Evolutionary conservation across 805 yeast genomes (phyloP), one percentile per base, ranked within the genome.

Genomic region (Henningerozyma blattae): DNA sequence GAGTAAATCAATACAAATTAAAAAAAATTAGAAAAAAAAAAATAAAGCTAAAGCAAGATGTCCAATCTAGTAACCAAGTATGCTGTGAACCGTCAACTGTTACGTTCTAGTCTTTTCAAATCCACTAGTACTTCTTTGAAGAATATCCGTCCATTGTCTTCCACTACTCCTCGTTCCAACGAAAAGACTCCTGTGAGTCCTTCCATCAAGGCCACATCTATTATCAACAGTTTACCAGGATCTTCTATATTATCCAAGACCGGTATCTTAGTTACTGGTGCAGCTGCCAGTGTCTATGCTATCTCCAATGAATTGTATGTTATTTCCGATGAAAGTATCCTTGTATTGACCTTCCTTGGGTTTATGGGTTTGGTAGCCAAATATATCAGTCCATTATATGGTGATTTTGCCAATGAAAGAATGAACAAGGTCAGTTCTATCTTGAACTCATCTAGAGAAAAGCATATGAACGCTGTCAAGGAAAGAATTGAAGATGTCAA

Each of bases 261-360:
- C 42, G 95, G 96, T 57, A 72, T 87, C 56, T 69, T 91, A 54
- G 95, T 95, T 53, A 87, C 98, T 35, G 74, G 89, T 41, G 75
- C 95, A 41, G 96, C 96, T 42, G 97, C 94, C 37, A 77, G 94
- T 40, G 62, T 89, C 48, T 91, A 86, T 66, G 95, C 95, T 46
- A 78, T 91, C 58, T 81, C 95, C 52, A 85, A 84, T 65, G 94
- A 85, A 64, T 71, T 91, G 48, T 79, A 87, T 65, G 83, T 91
- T 48, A 70, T 91, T 56, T 93, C 89, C 64, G 96, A 86, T 58
- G 98, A 91, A 72, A 72, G 95, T 54, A 74, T 85, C 49, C 68
- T 91, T 61, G 71, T 86, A 35, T 73, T 71, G 42, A 77, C 93
- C 41, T 91, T 91, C 63, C 61, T 75, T 39, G 80, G 83, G 42